Evolutionary conservation across 2,329 filamentous ascomycete species (phyloP).

Genomic region (Calonectria hawksworthii): DNA sequence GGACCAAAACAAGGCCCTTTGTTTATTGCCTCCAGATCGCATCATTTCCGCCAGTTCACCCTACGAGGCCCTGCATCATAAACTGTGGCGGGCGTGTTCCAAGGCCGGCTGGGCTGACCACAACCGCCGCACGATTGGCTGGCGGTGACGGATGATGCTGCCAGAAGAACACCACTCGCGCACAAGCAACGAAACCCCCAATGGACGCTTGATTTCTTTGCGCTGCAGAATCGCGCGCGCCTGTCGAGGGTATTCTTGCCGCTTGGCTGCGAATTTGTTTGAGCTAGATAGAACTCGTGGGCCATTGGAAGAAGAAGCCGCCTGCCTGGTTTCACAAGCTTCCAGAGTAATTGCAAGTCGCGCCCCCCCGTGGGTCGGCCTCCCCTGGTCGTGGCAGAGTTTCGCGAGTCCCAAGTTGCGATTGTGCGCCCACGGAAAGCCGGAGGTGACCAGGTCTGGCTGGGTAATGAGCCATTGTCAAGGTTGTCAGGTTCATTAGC

Average conservation of each 20-base stretch:
- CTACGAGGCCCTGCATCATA: slow-evolving; percentile 19
- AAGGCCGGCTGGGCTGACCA: slow-evolving; percentile 35
- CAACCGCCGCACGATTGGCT: slow-evolving; percentile 40
- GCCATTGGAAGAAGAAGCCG: slow-evolving; percentile 32
- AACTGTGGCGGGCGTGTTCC: slow-evolving; percentile 16
- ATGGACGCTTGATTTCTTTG: slow-evolving; percentile 26
- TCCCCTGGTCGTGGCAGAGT: slow-evolving; percentile 13
- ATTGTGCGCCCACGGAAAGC: slow-evolving; percentile 35
- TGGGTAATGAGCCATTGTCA: slow-evolving; percentile 38
- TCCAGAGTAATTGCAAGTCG: neutral
- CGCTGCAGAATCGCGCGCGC: slow-evolving; percentile 22
- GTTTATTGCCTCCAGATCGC: slow-evolving; percentile 28
- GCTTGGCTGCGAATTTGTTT: slow-evolving; percentile 8
- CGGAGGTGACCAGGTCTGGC: slow-evolving; percentile 29
- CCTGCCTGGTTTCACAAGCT: slow-evolving; percentile 16
- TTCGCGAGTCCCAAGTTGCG: slow-evolving; percentile 13
- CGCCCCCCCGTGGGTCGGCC: neutral
- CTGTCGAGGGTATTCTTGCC: slow-evolving; percentile 16
- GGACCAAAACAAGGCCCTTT: slow-evolving; percentile 17
- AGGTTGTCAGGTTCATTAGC: slow-evolving; percentile 34
- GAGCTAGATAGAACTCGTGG: neutral
- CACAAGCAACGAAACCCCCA: slow-evolving; percentile 26
- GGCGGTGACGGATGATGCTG: slow-evolving; percentile 32
- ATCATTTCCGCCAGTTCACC: slow-evolving; percentile 23
- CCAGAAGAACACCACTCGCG: slow-evolving; percentile 1